Evolutionary conservation across 768 basidiomycete genomes (phyloP), one percentile per base, ranked within the genome.

Genomic region (Leccinum variicolor): DNA sequence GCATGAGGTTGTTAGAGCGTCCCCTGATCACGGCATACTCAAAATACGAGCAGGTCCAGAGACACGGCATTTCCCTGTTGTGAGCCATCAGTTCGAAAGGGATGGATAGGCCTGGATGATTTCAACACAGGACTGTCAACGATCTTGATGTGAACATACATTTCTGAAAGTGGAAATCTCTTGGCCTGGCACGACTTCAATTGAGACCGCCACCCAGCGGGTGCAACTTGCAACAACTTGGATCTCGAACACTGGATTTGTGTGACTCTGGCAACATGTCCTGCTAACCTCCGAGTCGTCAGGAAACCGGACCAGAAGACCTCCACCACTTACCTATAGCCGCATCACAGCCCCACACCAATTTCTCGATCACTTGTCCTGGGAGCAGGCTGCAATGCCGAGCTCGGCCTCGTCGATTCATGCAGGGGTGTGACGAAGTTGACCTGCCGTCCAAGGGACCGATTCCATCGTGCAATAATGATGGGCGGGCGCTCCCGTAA

Each of bases 21-120:
- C 31, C 41, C 28, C 4, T 46, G 34, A 59, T 59, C 28, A 59
- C 57, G 57, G 57, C 57, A 59, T 29, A 8, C 28, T 10, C n/a
- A n/a, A 49, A 49, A 49, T 17, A n/a, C 28, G 26, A 13, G 15
- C 14, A n/a, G 14, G 17, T n/a, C 48, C n/a, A 25, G 2, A 49
- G 48, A 17, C n/a, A 29, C 15, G 17, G 48, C 9, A n/a, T 50
- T 50, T 50, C 50, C 31, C 26, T 21, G 19, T 21, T 3, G n/a
- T n/a, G 17, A 29, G 26, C 17, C 9, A n/a, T n/a, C 19, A 9
- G 9, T 17, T 4, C 6, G 10, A 50, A 33, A 19, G 50, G 49
- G 28, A 17, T 10, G 49, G 6, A 29, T 29, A 29, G 25, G 17
- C 49, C 49, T 31, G 49, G 29, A 50, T 17, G 28, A 19, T 28